Evolutionary conservation across 345 rosid genomes (phyloP).

Genomic region (Ceriops decandra): DNA sequence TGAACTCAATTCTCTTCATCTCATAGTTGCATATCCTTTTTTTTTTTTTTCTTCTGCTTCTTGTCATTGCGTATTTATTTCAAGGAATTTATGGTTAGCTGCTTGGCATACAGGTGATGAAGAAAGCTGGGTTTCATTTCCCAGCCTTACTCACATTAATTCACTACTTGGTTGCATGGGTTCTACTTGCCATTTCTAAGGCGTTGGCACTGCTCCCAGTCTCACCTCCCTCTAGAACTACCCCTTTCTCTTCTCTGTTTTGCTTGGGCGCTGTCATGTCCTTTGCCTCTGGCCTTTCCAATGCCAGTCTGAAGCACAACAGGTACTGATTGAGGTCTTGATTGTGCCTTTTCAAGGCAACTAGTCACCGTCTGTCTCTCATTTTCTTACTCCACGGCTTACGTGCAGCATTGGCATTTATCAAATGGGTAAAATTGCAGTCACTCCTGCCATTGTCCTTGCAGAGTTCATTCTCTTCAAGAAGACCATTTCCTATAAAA

Average conservation of each 20-base stretch:
- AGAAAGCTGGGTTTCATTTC: constrained; percentile 70
- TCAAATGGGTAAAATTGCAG: constrained; percentile 97
- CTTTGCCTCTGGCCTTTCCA: constrained; percentile 92
- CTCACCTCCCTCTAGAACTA: constrained; percentile 76
- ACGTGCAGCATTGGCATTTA: constrained; percentile 83
- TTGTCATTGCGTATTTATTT: not conserved
- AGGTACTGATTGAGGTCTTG: constrained; percentile 37
- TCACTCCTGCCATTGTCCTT: constrained; percentile 88
- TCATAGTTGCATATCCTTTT: too few relatives aligned
- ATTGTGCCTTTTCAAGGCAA: not conserved
- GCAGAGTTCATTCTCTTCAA: constrained; percentile 67
- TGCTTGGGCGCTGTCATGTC: constrained; percentile 84
- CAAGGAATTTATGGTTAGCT: not conserved
- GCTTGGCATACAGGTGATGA: constrained; percentile 61
- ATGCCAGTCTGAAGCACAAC: constrained; percentile 83
- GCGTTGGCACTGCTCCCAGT: constrained; percentile 68
- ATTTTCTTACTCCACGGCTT: constrained; percentile 20
- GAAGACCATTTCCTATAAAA: constrained; percentile 57
- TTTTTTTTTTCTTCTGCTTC: not conserved
- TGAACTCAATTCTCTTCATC: too few relatives aligned
- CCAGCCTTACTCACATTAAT: constrained; percentile 83
- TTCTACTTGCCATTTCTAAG: constrained; percentile 74
- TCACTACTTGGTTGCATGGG: constrained; percentile 76
- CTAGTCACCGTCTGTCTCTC: not conserved
- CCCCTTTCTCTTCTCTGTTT: constrained; percentile 80